Base-by-base conservation (phyloP, 768 basidiomycete species). In the Coprinellus aureogranulatus region DNA sequence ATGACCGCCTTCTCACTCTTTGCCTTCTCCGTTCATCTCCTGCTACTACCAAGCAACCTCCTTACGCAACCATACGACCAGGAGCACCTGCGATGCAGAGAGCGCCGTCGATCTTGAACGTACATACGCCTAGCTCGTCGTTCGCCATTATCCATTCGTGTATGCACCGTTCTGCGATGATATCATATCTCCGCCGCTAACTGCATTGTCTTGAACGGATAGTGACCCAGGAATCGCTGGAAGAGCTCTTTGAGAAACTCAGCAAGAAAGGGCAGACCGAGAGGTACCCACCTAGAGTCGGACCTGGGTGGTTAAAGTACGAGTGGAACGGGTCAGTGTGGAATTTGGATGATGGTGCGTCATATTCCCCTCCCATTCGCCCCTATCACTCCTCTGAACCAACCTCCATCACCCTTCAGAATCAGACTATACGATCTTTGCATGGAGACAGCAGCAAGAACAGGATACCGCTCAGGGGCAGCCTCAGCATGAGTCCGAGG, bases 331-430 rank as follows among this genome's bases (percentile, higher is more conserved):
- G 85, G 14, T 76, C 84, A 0, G 70, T 91, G 49, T 97, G 91
- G 91, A 89, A 90, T 65, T 73, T 98, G 11, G 92, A 96, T 67
- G 94, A 98, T 66, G 94, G 94, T 89, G 65, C 65, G 75, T 68
- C 26, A 4, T n/a, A n/a, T n/a, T 18, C n/a, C 30, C n/a, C 14
- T 23, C 22, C 14, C 34, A 0, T 31, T 46, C n/a, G 34, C 41
- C 52, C n/a, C 31, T 34, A 27, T 18, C 18, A 53, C 42, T 37
- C 39, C 6, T 34, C 34, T 34, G 34, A n/a, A n/a, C n/a, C n/a
- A n/a, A n/a, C n/a, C n/a, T n/a, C n/a, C n/a, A n/a, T n/a, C n/a
- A n/a, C n/a, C n/a, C 49, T 40, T 5, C 55, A 81, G 94, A 92
- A 40, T 86, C 90, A 11, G 94, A 98, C 74, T 93, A 94, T 68